Base-by-base conservation (phyloP, 208 protist genomes). In the Leishmania turanica region DNA sequence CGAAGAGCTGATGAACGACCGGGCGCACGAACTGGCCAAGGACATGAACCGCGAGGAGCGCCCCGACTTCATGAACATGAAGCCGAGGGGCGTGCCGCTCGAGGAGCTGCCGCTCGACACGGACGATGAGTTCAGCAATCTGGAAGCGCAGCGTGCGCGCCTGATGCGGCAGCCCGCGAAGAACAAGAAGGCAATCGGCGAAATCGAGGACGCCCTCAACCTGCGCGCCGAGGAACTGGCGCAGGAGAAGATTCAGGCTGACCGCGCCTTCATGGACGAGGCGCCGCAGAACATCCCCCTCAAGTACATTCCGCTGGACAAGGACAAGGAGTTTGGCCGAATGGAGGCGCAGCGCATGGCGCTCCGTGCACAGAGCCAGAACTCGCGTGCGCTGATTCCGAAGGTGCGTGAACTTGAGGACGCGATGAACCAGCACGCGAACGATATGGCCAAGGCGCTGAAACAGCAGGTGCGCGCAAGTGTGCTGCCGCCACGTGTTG, bases 1-100 rank as follows among this genome's bases (percentile, higher is more conserved):
- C 19, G 88, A 95, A 85, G 91, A 95, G 77, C 78, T 91, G 31
- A 93, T 96, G 90, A 95, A 95, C 81, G 89, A 92, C 76, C 90
- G 90, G 68, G 90, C 91, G 49, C 83, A 93, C 75, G 81, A 93
- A 77, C 82, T 96, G 47, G 90, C 91, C 37, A 90, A 95, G 83
- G 88, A 85, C 56, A 91, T 96, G 79, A 90, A 93, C 70, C 87
- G 85, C 27, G 84, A 88, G 49, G 92, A 96, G 56, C 91, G 94
- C 17, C 73, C 87, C 24, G 84, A 86, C 45, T 96, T 88, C 78
- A 79, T 97, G 75, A 84, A 89, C 51, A 68, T 89, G 8, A 45
- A 60, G 19, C 89, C 87, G 24, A 82, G 87, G 64, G 90, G 90
- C 8, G 83, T 97, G 31, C 88, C 91, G 7, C 72, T 90, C 17